Evolutionary conservation across 2,329 filamentous ascomycete species (phyloP), one percentile per base, ranked within the genome.

Genomic region (Aspergillus viridinutans): DNA sequence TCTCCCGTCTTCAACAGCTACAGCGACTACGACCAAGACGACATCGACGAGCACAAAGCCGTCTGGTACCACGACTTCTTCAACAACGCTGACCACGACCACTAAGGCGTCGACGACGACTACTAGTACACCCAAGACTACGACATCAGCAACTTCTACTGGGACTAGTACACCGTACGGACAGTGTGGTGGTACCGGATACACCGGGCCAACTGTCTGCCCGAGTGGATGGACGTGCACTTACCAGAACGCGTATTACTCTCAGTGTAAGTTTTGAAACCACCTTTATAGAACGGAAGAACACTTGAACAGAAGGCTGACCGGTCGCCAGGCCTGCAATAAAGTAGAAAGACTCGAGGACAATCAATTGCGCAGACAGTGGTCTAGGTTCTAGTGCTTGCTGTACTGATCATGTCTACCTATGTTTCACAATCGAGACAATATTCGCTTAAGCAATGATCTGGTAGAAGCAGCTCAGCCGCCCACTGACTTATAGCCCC

Each of bases 1-100:
- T 26, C 29, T 66, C 12, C 67, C 67, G n/a, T 26, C 61, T 32
- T 52, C 61, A 4, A 68, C 67, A 7, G 60, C 61, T 14, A 63
- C 64, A 3, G 50, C 56, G n/a, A 53, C 59, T 10, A 52, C 52
- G 9, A 54, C 52, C 1, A 51, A 49, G 2, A n/a, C 8, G 8
- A 45, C 42, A 4, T 45, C 42, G n/a, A 43, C 20, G 8, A 45
- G n/a, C 42, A 45, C 20, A 1, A n/a, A 45, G 3, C 49, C 52
- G 7, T 20, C 21, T 45, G 32, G 32, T 17, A 35, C 52, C 1
- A 23, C 42, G 1, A 45, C 42, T 3, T n/a, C 20, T 20, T 10
- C n/a, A 4, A 45, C 42, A 4, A 20, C 42, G 8, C 25, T 49
- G 7, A 52, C 29, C 3, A 53, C 52, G 20, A 43, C 50, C 5